phyloP scores from a whole-genome alignment of 345 rosid genomes.

The Salix arbutifolia region DNA sequence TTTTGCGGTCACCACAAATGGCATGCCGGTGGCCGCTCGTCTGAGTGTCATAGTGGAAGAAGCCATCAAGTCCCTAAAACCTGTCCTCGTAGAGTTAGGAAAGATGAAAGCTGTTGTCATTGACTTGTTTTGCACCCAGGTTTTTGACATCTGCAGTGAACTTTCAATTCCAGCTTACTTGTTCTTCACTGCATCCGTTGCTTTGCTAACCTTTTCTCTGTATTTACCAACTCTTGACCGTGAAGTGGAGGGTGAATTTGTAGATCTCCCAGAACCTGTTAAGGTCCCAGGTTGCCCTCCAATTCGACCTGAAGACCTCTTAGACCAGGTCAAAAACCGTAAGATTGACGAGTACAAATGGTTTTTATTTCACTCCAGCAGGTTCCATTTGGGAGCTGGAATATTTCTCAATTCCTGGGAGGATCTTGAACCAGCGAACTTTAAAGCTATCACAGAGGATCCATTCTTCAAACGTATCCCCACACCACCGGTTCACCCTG shows the following conservation, averaged over 20 bases:
- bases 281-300: slow-evolving; percentile 20
- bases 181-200: slow-evolving; percentile 9
- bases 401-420: slow-evolving; percentile 23
- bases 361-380: slow-evolving; percentile 5
- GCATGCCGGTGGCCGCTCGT: slow-evolving; percentile 5
- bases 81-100: slow-evolving; percentile 8
- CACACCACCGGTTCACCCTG: slow-evolving; percentile 7
- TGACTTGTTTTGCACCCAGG: slow-evolving; percentile 18
- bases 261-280: slow-evolving; percentile 16
- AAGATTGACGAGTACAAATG: slow-evolving; percentile 9
- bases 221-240: slow-evolving; percentile 20
- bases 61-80: slow-evolving; percentile 13
- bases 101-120: slow-evolving; percentile 7
- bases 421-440: slow-evolving; percentile 8
- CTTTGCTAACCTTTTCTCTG: slow-evolving; percentile 11
- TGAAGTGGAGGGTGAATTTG: slow-evolving; percentile 15
- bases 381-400: slow-evolving; percentile 12
- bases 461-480: slow-evolving; percentile 12
- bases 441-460: slow-evolving; percentile 10
- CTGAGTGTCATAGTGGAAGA: slow-evolving; percentile 12
- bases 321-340: slow-evolving; percentile 15
- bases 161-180: slow-evolving; percentile 17
- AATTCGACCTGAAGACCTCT: slow-evolving; percentile 13
- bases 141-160: slow-evolving; percentile 12
- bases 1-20: not conserved